Evolutionary conservation across 306 rosid species (phyloP).

Genomic region (Macrotyloma uniflorum): DNA sequence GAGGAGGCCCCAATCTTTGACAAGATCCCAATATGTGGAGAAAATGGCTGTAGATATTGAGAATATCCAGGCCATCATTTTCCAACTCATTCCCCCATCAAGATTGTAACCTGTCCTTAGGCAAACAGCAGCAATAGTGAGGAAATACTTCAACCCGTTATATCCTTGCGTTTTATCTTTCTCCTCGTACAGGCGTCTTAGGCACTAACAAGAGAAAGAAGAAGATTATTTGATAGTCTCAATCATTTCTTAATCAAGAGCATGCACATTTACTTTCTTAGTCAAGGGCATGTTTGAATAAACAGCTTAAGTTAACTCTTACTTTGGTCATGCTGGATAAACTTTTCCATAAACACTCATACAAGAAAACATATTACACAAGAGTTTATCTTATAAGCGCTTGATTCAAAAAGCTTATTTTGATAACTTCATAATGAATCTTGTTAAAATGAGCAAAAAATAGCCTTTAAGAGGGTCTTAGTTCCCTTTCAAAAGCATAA

Average conservation of each 20-base stretch:
- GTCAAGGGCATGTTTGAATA: background rate
- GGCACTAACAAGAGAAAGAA: constrained; percentile 32
- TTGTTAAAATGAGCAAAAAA: background rate
- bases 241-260: background rate
- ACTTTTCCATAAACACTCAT: background rate
- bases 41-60: constrained; percentile 55
- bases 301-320: background rate
- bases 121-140: constrained; percentile 64
- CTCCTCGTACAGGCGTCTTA: constrained; percentile 64
- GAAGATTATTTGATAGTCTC: background rate
- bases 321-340: background rate
- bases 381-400: background rate
- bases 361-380: too few species aligned
- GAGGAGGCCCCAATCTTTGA: constrained; percentile 75
- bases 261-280: background rate
- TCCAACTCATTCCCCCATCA: constrained; percentile 42
- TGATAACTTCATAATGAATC: background rate
- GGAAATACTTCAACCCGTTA: constrained; percentile 61
- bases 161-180: constrained; percentile 69
- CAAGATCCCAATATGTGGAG: constrained; percentile 73
- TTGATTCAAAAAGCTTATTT: background rate
- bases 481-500: background rate
- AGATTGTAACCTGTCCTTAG: constrained; percentile 55
- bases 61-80: constrained; percentile 50
- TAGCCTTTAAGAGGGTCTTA: background rate